Base-by-base conservation (phyloP, 805 yeast species). In the Schizosaccharomyces lindneri region DNA sequence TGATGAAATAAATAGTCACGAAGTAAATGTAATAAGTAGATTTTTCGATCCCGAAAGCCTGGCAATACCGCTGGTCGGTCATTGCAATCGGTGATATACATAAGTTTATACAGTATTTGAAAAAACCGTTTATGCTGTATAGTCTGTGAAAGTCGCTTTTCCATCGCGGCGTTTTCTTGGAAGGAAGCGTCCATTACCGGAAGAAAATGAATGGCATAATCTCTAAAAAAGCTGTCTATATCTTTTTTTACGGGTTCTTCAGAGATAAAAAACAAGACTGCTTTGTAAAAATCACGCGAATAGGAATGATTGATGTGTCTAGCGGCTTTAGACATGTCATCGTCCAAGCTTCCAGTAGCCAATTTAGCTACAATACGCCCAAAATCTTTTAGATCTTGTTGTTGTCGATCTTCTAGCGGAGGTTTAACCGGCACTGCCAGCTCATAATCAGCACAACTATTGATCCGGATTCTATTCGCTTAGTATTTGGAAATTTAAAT, bases 71-170 rank as follows among this genome's bases (percentile, higher is more conserved):
- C 81, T 61, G 77, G 74, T 31, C 76, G 76, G 51, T 73, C 75
- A 65, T 84, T 90, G 11, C 90, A 76, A 64, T 85, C 89, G 63
- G 83, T 75, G 32, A 87, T 80, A 65, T 83, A 84, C 68, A 85
- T 87, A 55, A 93, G 73, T 73, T 93, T 93, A 63, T 88, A 75
- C 68, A 90, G 73, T 55, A 93, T 75, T 63, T 97, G 76, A 66
- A 90, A 87, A 39, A 93, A 73, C 63, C 97, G 76, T 3, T 85
- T 93, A 70, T 93, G 93, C 70, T 93, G 97, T 31, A 89, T 73
- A 70, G 90, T 97, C 62, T 78, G 76, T 17, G 80, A 70, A 48
- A 93, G 72, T 31, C 68, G 66, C 2, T 64, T 64, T 64, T 74
- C 76, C 36, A 73, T 64, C 15, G 55, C 59, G 62, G 72, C 73